phyloP scores from a whole-genome alignment of 2,329 filamentous ascomycete genomes.

The Escovopsis sp. region DNA sequence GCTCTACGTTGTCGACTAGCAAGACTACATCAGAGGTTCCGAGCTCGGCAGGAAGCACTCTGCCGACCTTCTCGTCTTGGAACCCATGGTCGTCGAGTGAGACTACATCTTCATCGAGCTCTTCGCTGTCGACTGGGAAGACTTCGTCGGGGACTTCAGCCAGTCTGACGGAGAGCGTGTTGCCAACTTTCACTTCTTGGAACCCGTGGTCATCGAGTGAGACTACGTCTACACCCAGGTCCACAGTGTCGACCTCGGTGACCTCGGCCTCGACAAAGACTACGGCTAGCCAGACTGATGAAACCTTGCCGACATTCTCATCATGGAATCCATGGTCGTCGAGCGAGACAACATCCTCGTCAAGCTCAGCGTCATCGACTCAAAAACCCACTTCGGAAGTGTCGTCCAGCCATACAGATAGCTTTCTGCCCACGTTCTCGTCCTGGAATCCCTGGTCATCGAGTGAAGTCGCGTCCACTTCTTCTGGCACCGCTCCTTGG shows the following conservation, averaged over 20 bases:
- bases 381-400: background rate
- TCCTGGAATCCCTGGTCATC: background rate
- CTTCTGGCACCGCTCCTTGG: background rate
- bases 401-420: background rate
- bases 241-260: background rate
- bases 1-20: background rate
- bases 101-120: background rate
- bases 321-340: slow-evolving; percentile 1
- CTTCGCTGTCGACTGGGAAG: too few species aligned
- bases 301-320: too few species aligned
- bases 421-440: too few species aligned
- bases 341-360: background rate
- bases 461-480: background rate
- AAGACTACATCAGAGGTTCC: background rate
- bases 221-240: background rate
- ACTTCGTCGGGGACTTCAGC: too few species aligned
- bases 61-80: too few species aligned
- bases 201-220: slow-evolving; percentile 1
- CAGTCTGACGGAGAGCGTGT: too few species aligned
- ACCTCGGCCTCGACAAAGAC: too few species aligned
- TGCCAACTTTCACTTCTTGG: background rate
- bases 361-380: background rate
- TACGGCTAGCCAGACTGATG: too few species aligned
- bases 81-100: slow-evolving; percentile 1
- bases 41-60: too few species aligned